A percentile compares a stretch with the other conserved stretches of the same genome.
These are phyloP conservation scores for Tilletia walkeri DNA, from an alignment of 1,284 basidiomycete species.

Conservation along the genomic window DNA sequence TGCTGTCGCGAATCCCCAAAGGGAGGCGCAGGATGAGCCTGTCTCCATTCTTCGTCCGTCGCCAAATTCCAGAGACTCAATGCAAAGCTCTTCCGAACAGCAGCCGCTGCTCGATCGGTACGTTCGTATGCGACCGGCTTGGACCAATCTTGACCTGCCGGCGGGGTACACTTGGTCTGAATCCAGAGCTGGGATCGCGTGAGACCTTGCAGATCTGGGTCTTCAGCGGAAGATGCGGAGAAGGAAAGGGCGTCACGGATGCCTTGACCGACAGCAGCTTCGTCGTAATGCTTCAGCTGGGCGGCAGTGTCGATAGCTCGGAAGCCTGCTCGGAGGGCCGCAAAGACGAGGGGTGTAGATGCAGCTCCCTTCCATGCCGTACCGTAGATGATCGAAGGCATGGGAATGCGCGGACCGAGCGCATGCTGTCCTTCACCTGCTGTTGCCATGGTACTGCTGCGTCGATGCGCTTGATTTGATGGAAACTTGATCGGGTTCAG, in stretches of 20 bases:
- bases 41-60: constrained; percentile 13
- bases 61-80: not conserved
- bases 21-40: not conserved
- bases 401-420: constrained; percentile 14
- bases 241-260: constrained; percentile 19
- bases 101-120: not conserved
- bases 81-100: constrained; percentile 12
- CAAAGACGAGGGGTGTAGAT: constrained; percentile 39
- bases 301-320: constrained; percentile 50
- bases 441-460: too few relatives aligned
- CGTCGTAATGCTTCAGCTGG: constrained; percentile 52
- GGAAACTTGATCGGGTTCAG: too few relatives aligned
- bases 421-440: too few relatives aligned
- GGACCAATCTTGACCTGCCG: constrained; percentile 41
- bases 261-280: constrained; percentile 48
- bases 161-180: constrained; percentile 50
- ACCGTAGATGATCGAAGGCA: constrained; percentile 49
- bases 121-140: constrained; percentile 36
- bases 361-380: constrained; percentile 51
- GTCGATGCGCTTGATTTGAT: too few relatives aligned
- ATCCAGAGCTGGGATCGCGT: constrained; percentile 41
- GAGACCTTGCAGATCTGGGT: constrained; percentile 29
- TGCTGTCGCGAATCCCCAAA: too few relatives aligned
- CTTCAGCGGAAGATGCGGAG: constrained; percentile 17
- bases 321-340: constrained; percentile 46